A percentile compares a stretch with the other conserved stretches of the same genome.
These are phyloP conservation scores for Lachancea kluyveri DNA, from an alignment of 805 yeast species.

Conservation along the genomic window DNA sequence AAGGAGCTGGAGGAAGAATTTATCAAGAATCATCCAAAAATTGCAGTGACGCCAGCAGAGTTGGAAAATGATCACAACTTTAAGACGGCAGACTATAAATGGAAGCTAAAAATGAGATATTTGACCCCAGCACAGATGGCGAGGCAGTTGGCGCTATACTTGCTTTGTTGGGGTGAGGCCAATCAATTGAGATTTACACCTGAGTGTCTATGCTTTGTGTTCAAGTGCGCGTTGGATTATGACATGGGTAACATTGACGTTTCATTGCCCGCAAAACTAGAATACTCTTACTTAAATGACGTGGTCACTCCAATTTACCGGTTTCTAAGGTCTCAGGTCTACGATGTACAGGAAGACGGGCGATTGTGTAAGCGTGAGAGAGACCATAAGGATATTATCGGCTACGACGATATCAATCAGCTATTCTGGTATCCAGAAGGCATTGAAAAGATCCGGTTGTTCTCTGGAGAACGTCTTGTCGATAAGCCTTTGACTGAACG, in stretches of 20 bases:
- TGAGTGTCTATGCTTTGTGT: slow-evolving; percentile 79
- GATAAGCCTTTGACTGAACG: slow-evolving; percentile 51
- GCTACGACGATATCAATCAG: slow-evolving; percentile 88
- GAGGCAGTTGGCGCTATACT: slow-evolving; percentile 61
- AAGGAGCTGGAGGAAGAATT: slow-evolving; percentile 44
- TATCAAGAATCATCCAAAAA: slow-evolving; percentile 43
- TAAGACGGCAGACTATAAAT: slow-evolving; percentile 75
- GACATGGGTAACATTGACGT: slow-evolving; percentile 40
- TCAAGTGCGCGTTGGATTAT: slow-evolving; percentile 76
- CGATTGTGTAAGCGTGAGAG: slow-evolving; percentile 55
- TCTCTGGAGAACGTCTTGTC: slow-evolving; percentile 43
- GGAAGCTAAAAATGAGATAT: slow-evolving; percentile 61
- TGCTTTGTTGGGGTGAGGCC: slow-evolving; percentile 87
- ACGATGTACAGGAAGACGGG: slow-evolving; percentile 39
- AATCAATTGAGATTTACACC: slow-evolving; percentile 84
- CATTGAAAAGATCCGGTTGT: slow-evolving; percentile 47
- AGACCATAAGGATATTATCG: slow-evolving; percentile 68
- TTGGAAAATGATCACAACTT: slow-evolving; percentile 59
- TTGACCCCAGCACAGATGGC: slow-evolving; percentile 52
- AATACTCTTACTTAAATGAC: slow-evolving; percentile 53
- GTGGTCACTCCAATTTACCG: slow-evolving; percentile 69
- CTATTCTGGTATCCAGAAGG: slow-evolving; percentile 79
- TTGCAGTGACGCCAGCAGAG: slow-evolving; percentile 56
- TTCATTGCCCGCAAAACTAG: slow-evolving; percentile 32
- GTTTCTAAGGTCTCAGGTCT: slow-evolving; percentile 64